Base-by-base conservation (phyloP, 768 basidiomycete genomes). In the Suillus decipiens region DNA sequence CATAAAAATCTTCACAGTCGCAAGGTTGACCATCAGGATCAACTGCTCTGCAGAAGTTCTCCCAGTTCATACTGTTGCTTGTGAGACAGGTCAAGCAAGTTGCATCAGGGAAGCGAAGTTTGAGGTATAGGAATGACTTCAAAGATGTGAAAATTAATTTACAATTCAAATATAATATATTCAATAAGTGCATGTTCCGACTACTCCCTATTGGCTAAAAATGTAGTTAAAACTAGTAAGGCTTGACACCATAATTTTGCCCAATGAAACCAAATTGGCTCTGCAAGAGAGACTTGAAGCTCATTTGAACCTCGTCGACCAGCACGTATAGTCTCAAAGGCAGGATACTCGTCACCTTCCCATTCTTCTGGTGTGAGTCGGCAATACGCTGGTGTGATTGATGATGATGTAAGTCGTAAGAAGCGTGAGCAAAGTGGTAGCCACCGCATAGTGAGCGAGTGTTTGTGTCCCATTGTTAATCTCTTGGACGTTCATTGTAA, bases 301-400 rank as follows among this genome's bases (percentile, higher is more conserved):
- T 43, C 42, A n/a, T 43, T 43, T 2, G 3, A 3, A 43, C 42
- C 42, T 43, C 19, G 3, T n/a, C 19, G 1, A 43, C 42, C 42
- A 43, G 42, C 42, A 43, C 42, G 4, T 43, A 43, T 43, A 4
- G 42, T 43, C 19, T 43, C 42, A n/a, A 43, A 43, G 1, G 5
- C 9, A 0, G 64, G 67, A 48, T 71, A 71, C 5, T 48, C 24
- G 0, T 55, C 63, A 0, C 17, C 3, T 61, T 68, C 69, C 69
- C 8, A 70, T 57, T 73, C 68, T 4, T 31, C 39, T 15, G 62
- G 48, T 10, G 57, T 60, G 7, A 72, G 47, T 5, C 62, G 58
- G 53, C 67, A 70, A 5, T 67, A 53, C 3, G 59, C 19, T 1
- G 66, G 69, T 3, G 66, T 61, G 3, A 69, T 28, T 28, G 28